Percentiles rank a stretch among this genome's conserved stretches.
Conservation (phyloP, 306 rosid genomes). For the Neltuma alba region DNA sequence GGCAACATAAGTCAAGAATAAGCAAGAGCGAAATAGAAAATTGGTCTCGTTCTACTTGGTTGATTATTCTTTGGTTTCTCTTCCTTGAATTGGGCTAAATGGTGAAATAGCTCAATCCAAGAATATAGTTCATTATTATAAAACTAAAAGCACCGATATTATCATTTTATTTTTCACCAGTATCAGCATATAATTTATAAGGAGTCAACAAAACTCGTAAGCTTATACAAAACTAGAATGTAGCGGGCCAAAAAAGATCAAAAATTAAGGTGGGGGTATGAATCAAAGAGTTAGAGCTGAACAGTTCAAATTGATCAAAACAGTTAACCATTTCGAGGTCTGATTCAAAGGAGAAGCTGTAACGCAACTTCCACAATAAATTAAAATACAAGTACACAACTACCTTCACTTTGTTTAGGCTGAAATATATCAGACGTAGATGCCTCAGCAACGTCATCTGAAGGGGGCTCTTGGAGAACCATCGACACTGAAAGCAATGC, state of each 20-base stretch:
- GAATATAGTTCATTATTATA: neutral
- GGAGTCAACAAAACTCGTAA: neutral
- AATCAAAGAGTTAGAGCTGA: neutral
- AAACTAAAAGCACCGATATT: neutral
- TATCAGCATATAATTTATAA: neutral
- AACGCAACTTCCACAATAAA: neutral
- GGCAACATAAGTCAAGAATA: too few species aligned
- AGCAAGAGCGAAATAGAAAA: neutral
- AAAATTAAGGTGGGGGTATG: neutral
- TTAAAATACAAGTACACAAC: neutral
- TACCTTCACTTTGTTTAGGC: constrained; percentile 40
- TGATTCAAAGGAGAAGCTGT: neutral
- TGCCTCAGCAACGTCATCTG: constrained; percentile 46
- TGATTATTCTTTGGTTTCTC: neutral
- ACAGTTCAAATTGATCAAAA: neutral
- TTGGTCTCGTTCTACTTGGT: neutral
- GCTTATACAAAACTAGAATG: neutral
- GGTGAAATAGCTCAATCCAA: neutral
- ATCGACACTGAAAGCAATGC: constrained; percentile 54
- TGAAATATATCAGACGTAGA: constrained; percentile 33
- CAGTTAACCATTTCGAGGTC: neutral
- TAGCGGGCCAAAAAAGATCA: neutral
- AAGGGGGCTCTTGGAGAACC: constrained; percentile 59
- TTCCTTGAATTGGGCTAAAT: neutral
- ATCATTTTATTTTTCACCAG: neutral